Base-by-base conservation (phyloP, 805 yeast species). In the Wickerhamomyces tratensis region DNA sequence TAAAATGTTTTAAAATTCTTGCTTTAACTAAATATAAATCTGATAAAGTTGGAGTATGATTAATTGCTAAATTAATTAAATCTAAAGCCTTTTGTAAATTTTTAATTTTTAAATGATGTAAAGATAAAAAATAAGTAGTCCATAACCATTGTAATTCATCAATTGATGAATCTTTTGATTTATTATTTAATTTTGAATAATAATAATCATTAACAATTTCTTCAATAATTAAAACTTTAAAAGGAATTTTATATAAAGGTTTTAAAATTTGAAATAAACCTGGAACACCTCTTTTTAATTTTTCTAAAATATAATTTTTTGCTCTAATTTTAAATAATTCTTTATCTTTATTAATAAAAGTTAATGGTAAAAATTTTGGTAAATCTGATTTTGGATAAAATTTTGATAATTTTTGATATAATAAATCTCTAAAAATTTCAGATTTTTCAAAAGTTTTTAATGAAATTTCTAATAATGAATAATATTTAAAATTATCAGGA, bases 371-470 rank as follows among this genome's bases (percentile, higher is more conserved):
- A 49, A 75, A 78, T 50, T 72, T 72, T 29, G 93, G 88, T 27
- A 91, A 80, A 56, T 88, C 96, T 2, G 91, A 77, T 49, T 72
- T 77, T 33, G 97, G 97, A 61, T 87, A 89, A 55, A 85, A 80
- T 37, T 56, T 61, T 2, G 76, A 71, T 47, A 89, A 65, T 48
- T 76, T 80, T 38, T 71, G 76, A 59, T 87, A 91, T 46, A 91
- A 61, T 14, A 68, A 71, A 42, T 72, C 61, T 58, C 83, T 75
- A 40, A 65, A 54, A n/a, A 68, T 69, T 10, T 62, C 61, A n/a
- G 77, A 65, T 37, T 67, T 51, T n/a, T 54, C 57, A 9, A 66
- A 54, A 25, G 80, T 68, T 5, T 74, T 79, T 47, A 88, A 69
- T 4, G 86, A 67, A 25, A 69, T 60, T 56, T 91, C 96, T 47